phyloP scores from a whole-genome alignment of 139 green algal species.

The Ettlia oleoabundans region DNA sequence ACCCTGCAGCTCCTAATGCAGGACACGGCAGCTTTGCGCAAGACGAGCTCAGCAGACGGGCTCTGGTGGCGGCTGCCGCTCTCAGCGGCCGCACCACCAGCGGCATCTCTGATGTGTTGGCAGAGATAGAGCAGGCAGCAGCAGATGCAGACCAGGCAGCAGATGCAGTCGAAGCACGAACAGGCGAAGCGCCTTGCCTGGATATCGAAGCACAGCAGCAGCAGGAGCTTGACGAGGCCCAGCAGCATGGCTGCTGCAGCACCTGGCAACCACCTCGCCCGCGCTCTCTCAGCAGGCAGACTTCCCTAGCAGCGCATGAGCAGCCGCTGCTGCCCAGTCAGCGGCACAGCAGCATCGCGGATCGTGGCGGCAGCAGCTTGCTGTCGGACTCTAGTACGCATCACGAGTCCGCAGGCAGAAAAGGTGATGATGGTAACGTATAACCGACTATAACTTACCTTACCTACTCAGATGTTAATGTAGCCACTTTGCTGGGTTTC shows the following conservation, averaged over 20 bases:
- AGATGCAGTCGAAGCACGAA: not conserved
- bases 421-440: too few relatives aligned
- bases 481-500: too few relatives aligned
- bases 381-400: too few relatives aligned
- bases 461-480: too few relatives aligned
- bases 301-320: not conserved
- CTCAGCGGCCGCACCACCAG: constrained; percentile 17
- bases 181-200: not conserved
- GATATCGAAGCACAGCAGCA: not conserved
- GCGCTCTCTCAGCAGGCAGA: not conserved
- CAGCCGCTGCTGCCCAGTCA: not conserved
- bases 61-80: constrained; percentile 15
- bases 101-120: constrained; percentile 5
- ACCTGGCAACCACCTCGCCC: not conserved
- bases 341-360: not conserved
- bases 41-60: not conserved
- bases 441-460: too few relatives aligned
- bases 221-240: not conserved
- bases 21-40: too few relatives aligned
- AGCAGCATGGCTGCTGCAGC: not conserved
- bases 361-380: too few relatives aligned
- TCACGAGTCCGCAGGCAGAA: too few relatives aligned
- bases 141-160: too few relatives aligned
- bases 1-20: not conserved
- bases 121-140: not conserved